Evolutionary conservation across 805 yeast genomes (phyloP).

Genomic region (Teunomyces panamensis): DNA sequence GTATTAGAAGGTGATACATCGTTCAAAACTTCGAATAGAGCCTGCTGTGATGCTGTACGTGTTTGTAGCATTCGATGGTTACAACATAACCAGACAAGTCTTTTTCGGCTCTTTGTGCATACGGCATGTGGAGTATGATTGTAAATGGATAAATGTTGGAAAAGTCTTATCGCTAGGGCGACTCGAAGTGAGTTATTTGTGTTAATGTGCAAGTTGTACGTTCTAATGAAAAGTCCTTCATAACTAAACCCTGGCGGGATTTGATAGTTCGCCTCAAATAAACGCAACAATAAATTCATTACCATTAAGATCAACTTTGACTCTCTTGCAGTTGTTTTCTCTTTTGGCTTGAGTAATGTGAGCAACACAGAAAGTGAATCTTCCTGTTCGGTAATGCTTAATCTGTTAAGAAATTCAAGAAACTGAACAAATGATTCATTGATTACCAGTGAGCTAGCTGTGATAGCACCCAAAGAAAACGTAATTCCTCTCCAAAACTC

Average conservation of each 20-base stretch:
- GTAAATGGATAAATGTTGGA: constrained; percentile 35
- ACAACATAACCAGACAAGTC: constrained; percentile 26
- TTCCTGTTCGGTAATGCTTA: constrained; percentile 13
- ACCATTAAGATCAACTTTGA: constrained; percentile 22
- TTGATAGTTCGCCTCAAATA: constrained; percentile 37
- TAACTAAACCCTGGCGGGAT: constrained; percentile 29
- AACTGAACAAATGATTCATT: constrained; percentile 37
- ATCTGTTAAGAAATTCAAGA: constrained; percentile 30
- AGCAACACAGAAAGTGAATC: constrained; percentile 14
- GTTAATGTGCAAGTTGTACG: constrained; percentile 56
- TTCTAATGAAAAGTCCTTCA: constrained; percentile 41
- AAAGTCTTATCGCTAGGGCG: constrained; percentile 38
- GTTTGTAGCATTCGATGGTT: constrained; percentile 30
- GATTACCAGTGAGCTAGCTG: constrained; percentile 47
- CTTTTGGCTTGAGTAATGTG: constrained; percentile 14
- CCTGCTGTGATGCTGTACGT: constrained; percentile 40
- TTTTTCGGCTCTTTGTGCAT: constrained; percentile 11
- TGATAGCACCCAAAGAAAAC: constrained; percentile 54
- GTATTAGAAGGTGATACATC: constrained; percentile 15
- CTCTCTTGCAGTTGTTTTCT: constrained; percentile 11
- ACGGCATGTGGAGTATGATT: constrained; percentile 3
- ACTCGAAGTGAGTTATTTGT: constrained; percentile 40
- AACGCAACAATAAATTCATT: constrained; percentile 29
- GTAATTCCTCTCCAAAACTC: constrained; percentile 57
- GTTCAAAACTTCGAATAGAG: constrained; percentile 34